Evolutionary conservation across 768 basidiomycete species (phyloP), one percentile per base, ranked within the genome.

Genomic region (Auricularia sp.): DNA sequence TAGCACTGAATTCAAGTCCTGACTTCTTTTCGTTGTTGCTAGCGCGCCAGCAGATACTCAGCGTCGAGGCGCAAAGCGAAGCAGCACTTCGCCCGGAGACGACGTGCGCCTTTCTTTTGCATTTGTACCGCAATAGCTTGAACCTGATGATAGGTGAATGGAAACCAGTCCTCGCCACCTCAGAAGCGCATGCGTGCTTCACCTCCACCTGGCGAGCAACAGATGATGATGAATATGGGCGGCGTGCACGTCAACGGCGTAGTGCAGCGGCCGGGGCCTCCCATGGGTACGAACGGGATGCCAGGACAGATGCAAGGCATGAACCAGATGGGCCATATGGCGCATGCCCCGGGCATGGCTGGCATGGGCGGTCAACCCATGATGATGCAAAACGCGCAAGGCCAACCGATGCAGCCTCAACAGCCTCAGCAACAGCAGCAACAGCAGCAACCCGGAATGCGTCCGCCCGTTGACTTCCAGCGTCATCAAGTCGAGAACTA

Each of bases 71-170:
- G 66, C 65, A 45, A 77, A 76, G 69, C 70, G 76, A 35, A 76
- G 66, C 66, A 77, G 75, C 66, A 75, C 73, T 35, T 77, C 75
- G 36, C 77, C 75, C 13, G 74, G 72, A 44, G 73, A 73, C 42
- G 75, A 75, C 67, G 75, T 75, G 66, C 66, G 73, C 62, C 24
- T 65, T 34, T 59, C 36, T 54, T 10, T 14, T 65, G 54, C 45
- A 64, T 56, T 3, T 18, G 33, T 3, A 61, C 56, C 36, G 39
- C 62, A n/a, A 62, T n/a, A 45, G 24, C 64, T 47, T 18, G 45
- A 62, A 47, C 37, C 62, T 68, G 59, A 47, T 47, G 37, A 34
- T 63, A 51, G 47, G 47, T 21, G 7, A 69, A 74, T 51, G 69
- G 71, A 59, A 75, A 71, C 56, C 72, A 77, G 1, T 69, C 73